These are phyloP conservation scores for Trichoderma sp. DNA, from an alignment of 2,329 filamentous ascomycete genomes.

Conservation along the genomic window DNA sequence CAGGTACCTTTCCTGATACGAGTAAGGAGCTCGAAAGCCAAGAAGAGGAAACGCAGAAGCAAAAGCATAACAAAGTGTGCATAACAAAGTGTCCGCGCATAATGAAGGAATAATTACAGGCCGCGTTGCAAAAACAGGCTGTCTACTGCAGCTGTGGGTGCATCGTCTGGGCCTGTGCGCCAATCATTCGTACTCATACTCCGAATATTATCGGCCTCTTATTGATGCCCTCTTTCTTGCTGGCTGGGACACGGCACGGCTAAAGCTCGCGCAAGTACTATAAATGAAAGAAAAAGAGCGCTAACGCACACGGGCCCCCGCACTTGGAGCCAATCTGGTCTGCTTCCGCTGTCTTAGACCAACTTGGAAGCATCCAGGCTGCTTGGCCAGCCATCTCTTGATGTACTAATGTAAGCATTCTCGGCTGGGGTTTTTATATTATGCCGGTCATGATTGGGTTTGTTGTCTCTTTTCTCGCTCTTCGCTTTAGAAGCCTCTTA, in stretches of 20 bases:
- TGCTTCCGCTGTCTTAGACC: neutral
- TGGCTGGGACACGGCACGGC: neutral
- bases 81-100: no score
- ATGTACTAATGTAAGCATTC: neutral
- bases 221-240: neutral
- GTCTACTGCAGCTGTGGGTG: neutral
- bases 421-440: neutral
- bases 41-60: no score
- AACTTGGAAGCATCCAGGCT: neutral
- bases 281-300: neutral
- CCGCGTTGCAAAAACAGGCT: neutral
- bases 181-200: neutral
- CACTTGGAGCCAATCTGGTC: neutral
- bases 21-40: no score
- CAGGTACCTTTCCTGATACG: no score
- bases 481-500: no score
- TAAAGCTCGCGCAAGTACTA: neutral
- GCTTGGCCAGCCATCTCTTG: neutral
- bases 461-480: neutral
- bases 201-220: neutral
- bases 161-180: neutral
- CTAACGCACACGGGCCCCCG: neutral
- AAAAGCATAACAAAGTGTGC: no score
- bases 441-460: neutral
- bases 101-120: no score